Percentiles rank a stretch among this genome's conserved stretches.
These are phyloP conservation scores for Botrytis fragariae DNA, from an alignment of 2,329 filamentous ascomycete species.

Conservation along the genomic window DNA sequence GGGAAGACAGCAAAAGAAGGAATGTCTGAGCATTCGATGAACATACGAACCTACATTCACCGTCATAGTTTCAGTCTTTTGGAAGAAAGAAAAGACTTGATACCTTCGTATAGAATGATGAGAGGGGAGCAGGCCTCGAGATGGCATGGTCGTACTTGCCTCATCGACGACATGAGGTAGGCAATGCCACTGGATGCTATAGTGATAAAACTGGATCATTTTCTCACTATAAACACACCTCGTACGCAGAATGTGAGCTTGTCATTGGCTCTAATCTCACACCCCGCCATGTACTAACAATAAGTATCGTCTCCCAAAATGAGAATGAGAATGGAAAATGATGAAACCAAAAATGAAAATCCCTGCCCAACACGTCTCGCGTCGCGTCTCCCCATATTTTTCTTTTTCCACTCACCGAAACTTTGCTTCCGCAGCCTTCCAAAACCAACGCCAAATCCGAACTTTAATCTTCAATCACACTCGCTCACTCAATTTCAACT, in stretches of 20 bases:
- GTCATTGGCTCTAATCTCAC: not conserved
- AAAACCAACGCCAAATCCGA: not conserved
- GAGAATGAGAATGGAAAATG: not conserved
- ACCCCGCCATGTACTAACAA: not conserved
- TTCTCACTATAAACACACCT: not conserved
- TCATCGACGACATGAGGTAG: not conserved
- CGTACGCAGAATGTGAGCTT: not conserved
- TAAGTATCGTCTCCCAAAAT: not conserved
- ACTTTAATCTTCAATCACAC: not conserved
- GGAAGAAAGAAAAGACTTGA: not conserved
- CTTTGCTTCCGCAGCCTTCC: conserved; percentile 1
- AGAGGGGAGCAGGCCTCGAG: not conserved
- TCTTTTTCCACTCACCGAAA: conserved; percentile 16
- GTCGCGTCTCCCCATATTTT: conserved; percentile 20
- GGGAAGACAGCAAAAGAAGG: not conserved
- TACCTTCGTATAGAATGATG: not conserved
- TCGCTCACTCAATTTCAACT: not conserved
- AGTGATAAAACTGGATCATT: not conserved
- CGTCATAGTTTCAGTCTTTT: not conserved
- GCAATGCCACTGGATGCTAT: not conserved
- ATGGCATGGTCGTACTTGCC: not conserved
- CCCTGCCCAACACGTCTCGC: conserved; percentile 13
- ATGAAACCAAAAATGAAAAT: not conserved
- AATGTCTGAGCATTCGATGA: not conserved
- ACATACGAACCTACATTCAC: not conserved